Base-by-base conservation (phyloP, 345 rosid genomes). In the Moringa oleifera region DNA sequence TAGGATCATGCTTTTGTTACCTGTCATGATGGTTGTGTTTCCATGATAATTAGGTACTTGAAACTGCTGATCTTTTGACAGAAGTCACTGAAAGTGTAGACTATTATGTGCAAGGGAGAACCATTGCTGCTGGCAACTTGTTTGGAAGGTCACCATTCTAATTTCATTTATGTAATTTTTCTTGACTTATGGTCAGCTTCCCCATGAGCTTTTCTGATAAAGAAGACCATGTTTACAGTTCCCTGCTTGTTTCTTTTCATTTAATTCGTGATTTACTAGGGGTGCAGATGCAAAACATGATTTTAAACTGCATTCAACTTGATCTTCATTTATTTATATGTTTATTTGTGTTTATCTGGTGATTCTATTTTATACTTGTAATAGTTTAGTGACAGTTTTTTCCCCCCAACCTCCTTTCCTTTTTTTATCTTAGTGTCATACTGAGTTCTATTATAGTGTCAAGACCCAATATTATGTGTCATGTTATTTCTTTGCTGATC, bases 61-160 rank as follows among this genome's bases (percentile, higher is more conserved):
- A 94, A 75, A 94, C 97, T 49, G 99, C 88, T 69, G 99, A 94
- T 81, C 88, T 81, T 73, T 85, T 94, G 79, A 72, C 95, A 7
- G 99, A 94, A 81, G 99, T 94, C 69, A 94, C 99, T 67, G 99
- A 94, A 81, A 90, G 89, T 75, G 99, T 94, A 50, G 99, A 88
- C 81, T 94, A 94, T 75, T 90, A 80, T 72, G 97, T 94, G 61
- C 97, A 94, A 85, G 99, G 99, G 68, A 81, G 85, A 81, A 94
- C 99, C 59, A 58, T 94, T 78, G 87, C 93, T 56, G 95, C 97
- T 49, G 99, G 99, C 74, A 94, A 94, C 74, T 74, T 94, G 74
- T 94, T 94, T 76, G 99, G 97, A 66, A 90, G 99, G 99, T 88
- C 60, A 55, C 60, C 55, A 58, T 55, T 46, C 50, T 59, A 51